Base-by-base conservation (phyloP, 163 green algal species). In the Volvox carteri region DNA sequence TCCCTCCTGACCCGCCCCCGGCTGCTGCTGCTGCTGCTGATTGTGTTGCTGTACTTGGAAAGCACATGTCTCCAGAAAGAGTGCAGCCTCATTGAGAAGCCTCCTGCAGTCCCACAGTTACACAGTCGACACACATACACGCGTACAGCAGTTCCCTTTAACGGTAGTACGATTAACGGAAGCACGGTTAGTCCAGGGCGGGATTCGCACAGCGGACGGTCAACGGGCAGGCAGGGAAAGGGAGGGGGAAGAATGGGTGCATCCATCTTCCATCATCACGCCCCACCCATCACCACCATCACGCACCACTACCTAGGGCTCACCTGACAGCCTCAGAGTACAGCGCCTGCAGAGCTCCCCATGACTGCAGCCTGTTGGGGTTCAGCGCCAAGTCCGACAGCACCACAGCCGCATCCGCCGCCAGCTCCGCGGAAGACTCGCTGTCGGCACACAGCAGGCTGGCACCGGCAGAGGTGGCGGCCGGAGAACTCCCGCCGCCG, bases 251-350 rank as follows among this genome's bases (percentile, higher is more conserved):
- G n/a, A n/a, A n/a, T n/a, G n/a, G n/a, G n/a, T n/a, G n/a, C n/a
- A n/a, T n/a, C n/a, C n/a, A n/a, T n/a, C n/a, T n/a, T n/a, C n/a
- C n/a, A n/a, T n/a, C n/a, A n/a, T n/a, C n/a, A n/a, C n/a, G n/a
- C n/a, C n/a, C n/a, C n/a, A n/a, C n/a, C n/a, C n/a, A n/a, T n/a
- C n/a, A n/a, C n/a, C n/a, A n/a, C n/a, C n/a, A n/a, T n/a, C n/a
- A n/a, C n/a, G n/a, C n/a, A n/a, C n/a, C n/a, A n/a, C n/a, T n/a
- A n/a, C n/a, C n/a, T n/a, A n/a, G n/a, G 48, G 1, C 80, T 1
- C 62, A 87, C 80, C 62, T 87, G n/a, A 39, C 16, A 1, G 80
- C 80, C 4, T 54, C 44, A 21, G 46, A 35, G 80, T 87, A 78
- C 80, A 87, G 44, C 14, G 9, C 30, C 50, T 88, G 50, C 33